Base-by-base conservation (phyloP, 2,329 filamentous ascomycete species). In the Fusarium sp. region DNA sequence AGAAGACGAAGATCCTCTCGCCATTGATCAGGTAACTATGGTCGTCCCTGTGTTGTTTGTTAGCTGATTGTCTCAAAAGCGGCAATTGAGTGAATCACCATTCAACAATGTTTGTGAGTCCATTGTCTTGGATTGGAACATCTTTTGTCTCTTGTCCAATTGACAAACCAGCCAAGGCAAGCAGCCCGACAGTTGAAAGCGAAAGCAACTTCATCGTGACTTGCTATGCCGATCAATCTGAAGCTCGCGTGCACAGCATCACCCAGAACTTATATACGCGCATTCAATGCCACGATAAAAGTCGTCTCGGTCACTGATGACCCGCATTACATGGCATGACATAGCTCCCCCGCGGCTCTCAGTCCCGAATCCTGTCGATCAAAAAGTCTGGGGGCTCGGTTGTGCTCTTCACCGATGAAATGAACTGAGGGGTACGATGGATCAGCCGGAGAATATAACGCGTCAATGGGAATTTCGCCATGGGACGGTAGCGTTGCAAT, bases 1-100 rank as follows among this genome's bases (percentile, higher is more conserved):
- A 85, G 55, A 85, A 85, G 28, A 85, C 76, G 66, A 85, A 85
- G 6, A 85, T 79, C 48, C 83, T 79, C 66, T 85, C 69, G 24
- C 82, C 83, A 20, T 84, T 83, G 41, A 85, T 76, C 18, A 79
- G 74, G 66, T 84, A 84, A 62, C 83, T 84, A 62, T 84, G 82
- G 35, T 83, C 81, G 20, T 85, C 83, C 83, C 83, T 84, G 3
- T 0, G 4, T 1, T 9, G 0, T n/a, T 13, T 38, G 28, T 52
- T 28, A 31, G 63, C 22, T 14, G n/a, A 2, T 14, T 1, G 2
- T 12, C 3, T 22, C 11, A 6, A 1, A 2, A 2, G 4, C 7
- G 1, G 2, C 12, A 28, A 26, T 35, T 12, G 20, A 15, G 14
- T 22, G 4, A 28, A 38, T n/a, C 49, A 74, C 72, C 72, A 74